These are phyloP conservation scores for Strigomonas culicis DNA, from an alignment of 208 protist genomes.

Conservation along the genomic window DNA sequence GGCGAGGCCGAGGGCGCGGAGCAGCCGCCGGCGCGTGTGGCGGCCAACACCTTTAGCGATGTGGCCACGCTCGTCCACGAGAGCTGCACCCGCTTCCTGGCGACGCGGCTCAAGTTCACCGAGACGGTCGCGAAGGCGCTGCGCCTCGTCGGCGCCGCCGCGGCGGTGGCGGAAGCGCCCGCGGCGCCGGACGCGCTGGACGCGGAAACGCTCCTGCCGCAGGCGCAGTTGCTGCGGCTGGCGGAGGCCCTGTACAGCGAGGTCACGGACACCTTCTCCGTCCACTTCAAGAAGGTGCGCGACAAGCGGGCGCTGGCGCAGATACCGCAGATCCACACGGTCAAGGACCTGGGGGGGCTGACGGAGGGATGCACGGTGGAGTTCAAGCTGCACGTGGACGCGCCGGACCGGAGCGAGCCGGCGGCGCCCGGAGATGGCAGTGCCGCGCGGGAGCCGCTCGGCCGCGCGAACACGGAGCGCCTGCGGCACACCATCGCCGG, in stretches of 20 bases:
- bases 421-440: not conserved
- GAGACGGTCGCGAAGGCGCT: not conserved
- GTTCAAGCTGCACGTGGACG: slow-evolving; percentile 58
- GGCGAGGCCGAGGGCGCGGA: not conserved
- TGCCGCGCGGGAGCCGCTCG: not conserved
- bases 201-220: too few relatives aligned
- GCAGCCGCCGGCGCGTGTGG: not conserved
- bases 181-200: not conserved
- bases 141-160: not conserved
- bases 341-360: slow-evolving; percentile 44
- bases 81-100: slow-evolving; percentile 51
- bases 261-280: slow-evolving; percentile 57
- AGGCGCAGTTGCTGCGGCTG: slow-evolving; percentile 10
- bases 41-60: slow-evolving; percentile 29
- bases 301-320: slow-evolving; percentile 17
- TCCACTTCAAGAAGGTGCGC: slow-evolving; percentile 56
- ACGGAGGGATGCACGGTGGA: slow-evolving; percentile 63
- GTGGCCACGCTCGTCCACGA: slow-evolving; percentile 35
- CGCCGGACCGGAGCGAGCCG: not conserved
- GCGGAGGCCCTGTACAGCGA: slow-evolving; percentile 35
- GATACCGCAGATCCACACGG: slow-evolving; percentile 17
- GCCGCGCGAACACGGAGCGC: slow-evolving; percentile 45
- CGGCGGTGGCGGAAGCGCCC: not conserved
- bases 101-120: not conserved
- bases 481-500: slow-evolving; percentile 78